Percentiles rank a stretch among this genome's conserved stretches.
These are phyloP conservation scores for Sporothrix variecibatus DNA, from an alignment of 2,329 filamentous ascomycete genomes.

Conservation along the genomic window DNA sequence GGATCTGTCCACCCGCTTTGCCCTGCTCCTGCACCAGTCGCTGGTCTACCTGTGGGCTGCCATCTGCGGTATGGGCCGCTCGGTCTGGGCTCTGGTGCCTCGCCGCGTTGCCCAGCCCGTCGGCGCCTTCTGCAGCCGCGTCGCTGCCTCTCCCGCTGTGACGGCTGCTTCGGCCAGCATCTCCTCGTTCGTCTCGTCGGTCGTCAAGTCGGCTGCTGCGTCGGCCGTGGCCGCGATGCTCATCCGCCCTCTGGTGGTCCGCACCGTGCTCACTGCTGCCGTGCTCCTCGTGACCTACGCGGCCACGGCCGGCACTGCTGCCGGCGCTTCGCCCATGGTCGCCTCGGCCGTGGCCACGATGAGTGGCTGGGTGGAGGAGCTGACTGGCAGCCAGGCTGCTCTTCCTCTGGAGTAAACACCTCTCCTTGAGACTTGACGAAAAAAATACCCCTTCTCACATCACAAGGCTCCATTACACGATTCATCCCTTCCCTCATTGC, in stretches of 20 bases:
- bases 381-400: slow-evolving; percentile 13
- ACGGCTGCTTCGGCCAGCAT: slow-evolving; percentile 16
- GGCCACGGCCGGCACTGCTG: slow-evolving; percentile 18
- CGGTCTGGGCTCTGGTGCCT: slow-evolving; percentile 27
- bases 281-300: slow-evolving; percentile 26
- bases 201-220: slow-evolving; percentile 21
- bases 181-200: slow-evolving; percentile 14
- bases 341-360: slow-evolving; percentile 11
- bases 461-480: slow-evolving; percentile 19
- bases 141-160: slow-evolving; percentile 25
- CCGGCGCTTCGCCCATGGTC: slow-evolving; percentile 17
- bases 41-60: slow-evolving; percentile 27
- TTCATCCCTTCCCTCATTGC: background rate
- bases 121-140: slow-evolving; percentile 13
- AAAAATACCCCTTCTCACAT: background rate
- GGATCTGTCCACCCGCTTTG: slow-evolving; percentile 18
- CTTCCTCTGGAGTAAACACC: background rate
- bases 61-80: slow-evolving; percentile 2
- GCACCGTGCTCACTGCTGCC: slow-evolving; percentile 20
- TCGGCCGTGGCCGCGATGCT: slow-evolving; percentile 23
- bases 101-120: slow-evolving; percentile 28
- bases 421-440: background rate
- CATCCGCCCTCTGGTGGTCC: slow-evolving; percentile 28
- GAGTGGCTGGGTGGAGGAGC: slow-evolving; percentile 17
- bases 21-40: slow-evolving; percentile 26